Conservation (phyloP, 306 rosid genomes). For the Trichosanthes truncata region DNA sequence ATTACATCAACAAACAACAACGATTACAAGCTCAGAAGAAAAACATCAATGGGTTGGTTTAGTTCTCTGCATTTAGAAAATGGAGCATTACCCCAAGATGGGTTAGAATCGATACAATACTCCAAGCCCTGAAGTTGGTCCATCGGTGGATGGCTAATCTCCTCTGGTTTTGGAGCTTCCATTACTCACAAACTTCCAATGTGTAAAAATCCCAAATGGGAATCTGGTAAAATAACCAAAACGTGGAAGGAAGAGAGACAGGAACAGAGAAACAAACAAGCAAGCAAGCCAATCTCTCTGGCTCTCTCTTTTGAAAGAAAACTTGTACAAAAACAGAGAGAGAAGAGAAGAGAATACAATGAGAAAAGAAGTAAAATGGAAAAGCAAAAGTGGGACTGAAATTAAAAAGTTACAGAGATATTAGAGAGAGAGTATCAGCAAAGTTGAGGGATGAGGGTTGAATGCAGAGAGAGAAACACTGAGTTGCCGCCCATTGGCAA, state of each 20-base stretch:
- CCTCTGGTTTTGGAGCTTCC: slow-evolving; percentile 77
- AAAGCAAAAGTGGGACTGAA: slow-evolving; percentile 4
- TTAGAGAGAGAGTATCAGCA: slow-evolving; percentile 18
- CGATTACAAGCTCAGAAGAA: neutral
- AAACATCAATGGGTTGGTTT: neutral
- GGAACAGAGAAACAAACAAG: slow-evolving; percentile 8
- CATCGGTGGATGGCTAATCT: slow-evolving; percentile 80
- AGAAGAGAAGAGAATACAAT: neutral
- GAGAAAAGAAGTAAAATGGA: neutral
- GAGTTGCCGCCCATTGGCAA: slow-evolving; percentile 35
- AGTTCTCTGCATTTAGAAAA: slow-evolving; percentile 6
- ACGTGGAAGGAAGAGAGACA: slow-evolving; percentile 6
- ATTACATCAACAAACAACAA: slow-evolving; percentile 13
- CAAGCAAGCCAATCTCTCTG: neutral
- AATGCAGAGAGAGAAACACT: slow-evolving; percentile 21
- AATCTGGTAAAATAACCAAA: slow-evolving; percentile 8
- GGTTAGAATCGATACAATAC: slow-evolving; percentile 93
- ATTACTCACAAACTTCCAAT: slow-evolving; percentile 24
- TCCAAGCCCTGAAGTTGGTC: slow-evolving; percentile 98
- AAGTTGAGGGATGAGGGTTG: slow-evolving; percentile 10
- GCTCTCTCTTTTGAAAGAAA: neutral
- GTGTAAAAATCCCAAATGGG: slow-evolving; percentile 20
- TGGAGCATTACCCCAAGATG: slow-evolving; percentile 75
- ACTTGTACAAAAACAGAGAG: slow-evolving; percentile 15
- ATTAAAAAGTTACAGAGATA: slow-evolving; percentile 20